Conservation (phyloP, 176 grass and related monocot genomes). For the Zizania latifolia region DNA sequence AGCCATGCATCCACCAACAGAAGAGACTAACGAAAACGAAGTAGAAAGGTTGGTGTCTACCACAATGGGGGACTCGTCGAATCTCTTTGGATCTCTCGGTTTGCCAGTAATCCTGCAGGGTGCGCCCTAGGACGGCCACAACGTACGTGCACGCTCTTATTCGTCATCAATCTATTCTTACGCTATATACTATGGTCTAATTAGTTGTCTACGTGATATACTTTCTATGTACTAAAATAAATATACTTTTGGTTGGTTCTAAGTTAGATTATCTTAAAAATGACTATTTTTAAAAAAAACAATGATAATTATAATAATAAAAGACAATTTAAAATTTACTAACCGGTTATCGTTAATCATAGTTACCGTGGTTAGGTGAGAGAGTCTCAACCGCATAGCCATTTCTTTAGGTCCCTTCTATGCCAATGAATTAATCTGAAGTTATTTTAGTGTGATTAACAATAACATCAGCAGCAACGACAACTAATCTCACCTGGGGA, state of each 20-base stretch:
- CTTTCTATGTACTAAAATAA: no score
- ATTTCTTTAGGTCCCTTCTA: background rate
- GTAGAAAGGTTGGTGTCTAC: constrained; percentile 20
- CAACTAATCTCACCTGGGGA: background rate
- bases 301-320: no score
- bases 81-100: constrained; percentile 29
- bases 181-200: no score
- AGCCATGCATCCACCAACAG: constrained; percentile 1
- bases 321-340: no score
- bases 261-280: no score
- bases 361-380: no score
- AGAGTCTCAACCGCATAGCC: background rate
- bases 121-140: background rate
- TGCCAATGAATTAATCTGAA: background rate
- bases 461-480: background rate
- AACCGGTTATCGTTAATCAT: no score
- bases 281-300: no score
- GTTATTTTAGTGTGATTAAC: background rate
- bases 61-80: constrained; percentile 8
- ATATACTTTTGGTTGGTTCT: no score
- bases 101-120: constrained; percentile 19
- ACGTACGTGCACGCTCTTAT: background rate
- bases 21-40: constrained; percentile 29
- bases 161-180: background rate
- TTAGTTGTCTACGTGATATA: no score